phyloP scores from a whole-genome alignment of 2,329 filamentous ascomycete genomes.

The Ophiocordyceps robertsii region DNA sequence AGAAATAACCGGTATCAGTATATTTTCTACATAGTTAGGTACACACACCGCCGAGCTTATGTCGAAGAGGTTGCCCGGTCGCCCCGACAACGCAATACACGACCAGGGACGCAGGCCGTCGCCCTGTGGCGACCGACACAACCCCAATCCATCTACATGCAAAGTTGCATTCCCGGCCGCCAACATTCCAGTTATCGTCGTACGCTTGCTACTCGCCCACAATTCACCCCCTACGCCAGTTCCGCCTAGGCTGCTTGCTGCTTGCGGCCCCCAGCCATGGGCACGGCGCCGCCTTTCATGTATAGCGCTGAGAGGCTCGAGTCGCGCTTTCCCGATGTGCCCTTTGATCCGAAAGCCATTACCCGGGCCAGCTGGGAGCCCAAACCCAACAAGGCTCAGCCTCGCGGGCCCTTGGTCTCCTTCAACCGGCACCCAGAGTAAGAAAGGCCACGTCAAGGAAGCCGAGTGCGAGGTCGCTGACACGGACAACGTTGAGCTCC shows the following conservation, averaged over 20 bases:
- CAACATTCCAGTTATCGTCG: background rate
- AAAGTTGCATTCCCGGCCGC: background rate
- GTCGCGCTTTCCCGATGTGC: conserved; percentile 36
- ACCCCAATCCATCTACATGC: background rate
- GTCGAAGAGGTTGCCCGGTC: background rate
- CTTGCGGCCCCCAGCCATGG: conserved; percentile 8
- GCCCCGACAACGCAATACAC: conserved; percentile 1
- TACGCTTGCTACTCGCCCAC: background rate
- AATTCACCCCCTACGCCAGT: no score
- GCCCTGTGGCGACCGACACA: background rate
- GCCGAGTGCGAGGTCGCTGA: conserved; percentile 2
- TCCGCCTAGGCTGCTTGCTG: no score
- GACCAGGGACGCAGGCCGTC: no score
- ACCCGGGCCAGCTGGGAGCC: conserved; percentile 66
- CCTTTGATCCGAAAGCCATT: conserved; percentile 79
- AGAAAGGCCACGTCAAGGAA: conserved; percentile 13
- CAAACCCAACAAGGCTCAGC: conserved; percentile 47
- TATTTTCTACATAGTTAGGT: no score
- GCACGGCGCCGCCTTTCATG: conserved; percentile 47
- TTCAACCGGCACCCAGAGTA: conserved; percentile 85
- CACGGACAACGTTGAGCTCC: conserved; percentile 25
- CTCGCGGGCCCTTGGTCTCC: conserved; percentile 61
- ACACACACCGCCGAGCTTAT: background rate
- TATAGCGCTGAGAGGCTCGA: conserved; percentile 46
- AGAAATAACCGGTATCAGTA: no score